These are phyloP conservation scores for Globisporangium cylindrosporum DNA, from an alignment of 352 stramenopile genomes.

Conservation along the genomic window DNA sequence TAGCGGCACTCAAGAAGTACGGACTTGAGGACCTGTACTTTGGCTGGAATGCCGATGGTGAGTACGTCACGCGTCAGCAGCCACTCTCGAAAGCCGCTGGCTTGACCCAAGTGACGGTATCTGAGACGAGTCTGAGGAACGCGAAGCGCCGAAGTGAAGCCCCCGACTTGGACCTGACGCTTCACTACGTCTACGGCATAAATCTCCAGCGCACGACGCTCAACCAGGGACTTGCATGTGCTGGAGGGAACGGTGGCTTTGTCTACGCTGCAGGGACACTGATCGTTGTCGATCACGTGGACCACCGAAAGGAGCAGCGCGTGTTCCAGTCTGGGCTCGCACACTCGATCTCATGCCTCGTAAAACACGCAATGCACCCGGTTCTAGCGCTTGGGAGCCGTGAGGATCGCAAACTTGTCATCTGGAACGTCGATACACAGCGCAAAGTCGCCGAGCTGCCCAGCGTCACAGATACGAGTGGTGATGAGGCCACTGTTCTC, in stretches of 20 bases:
- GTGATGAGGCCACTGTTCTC: slow-evolving; percentile 13
- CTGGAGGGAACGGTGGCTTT: slow-evolving; percentile 25
- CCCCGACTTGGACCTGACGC: slow-evolving; percentile 55
- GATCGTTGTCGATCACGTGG: slow-evolving; percentile 39
- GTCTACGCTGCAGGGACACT: slow-evolving; percentile 48
- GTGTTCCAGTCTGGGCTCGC: slow-evolving; percentile 39
- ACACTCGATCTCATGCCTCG: slow-evolving; percentile 44
- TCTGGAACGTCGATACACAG: slow-evolving; percentile 33
- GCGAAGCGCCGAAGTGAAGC: slow-evolving; percentile 37
- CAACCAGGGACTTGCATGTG: slow-evolving; percentile 41
- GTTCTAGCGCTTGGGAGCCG: slow-evolving; percentile 41
- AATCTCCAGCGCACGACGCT: slow-evolving; percentile 40
- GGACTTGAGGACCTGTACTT: slow-evolving; percentile 51
- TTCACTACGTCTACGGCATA: slow-evolving; percentile 43
- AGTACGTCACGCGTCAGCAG: slow-evolving; percentile 1
- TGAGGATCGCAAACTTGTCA: slow-evolving; percentile 26
- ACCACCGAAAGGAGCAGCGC: slow-evolving; percentile 28
- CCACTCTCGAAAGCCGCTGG: background rate
- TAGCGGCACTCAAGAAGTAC: slow-evolving; percentile 20
- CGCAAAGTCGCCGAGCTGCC: slow-evolving; percentile 29
- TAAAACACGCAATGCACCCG: slow-evolving; percentile 44
- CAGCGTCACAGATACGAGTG: slow-evolving; percentile 1
- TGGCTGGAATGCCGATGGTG: slow-evolving; percentile 8
- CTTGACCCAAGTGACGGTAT: slow-evolving; percentile 12
- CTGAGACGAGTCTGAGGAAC: slow-evolving; percentile 19